A percentile compares a stretch with the other conserved stretches of the same genome.
These are phyloP conservation scores for Hyaloperonospora arabidopsidis DNA, from an alignment of 352 stramenopile species.

Conservation along the genomic window DNA sequence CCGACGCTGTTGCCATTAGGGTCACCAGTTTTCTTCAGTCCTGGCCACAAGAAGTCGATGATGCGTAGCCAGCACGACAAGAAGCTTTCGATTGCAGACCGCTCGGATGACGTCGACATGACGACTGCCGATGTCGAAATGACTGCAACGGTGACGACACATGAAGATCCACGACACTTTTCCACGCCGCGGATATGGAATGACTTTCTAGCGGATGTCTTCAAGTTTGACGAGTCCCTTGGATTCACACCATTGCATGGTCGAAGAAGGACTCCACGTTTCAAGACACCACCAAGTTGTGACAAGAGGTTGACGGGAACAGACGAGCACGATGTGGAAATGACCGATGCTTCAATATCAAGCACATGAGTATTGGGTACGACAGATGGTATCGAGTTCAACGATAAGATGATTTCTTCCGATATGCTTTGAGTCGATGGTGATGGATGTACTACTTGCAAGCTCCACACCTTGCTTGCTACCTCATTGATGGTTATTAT, in stretches of 20 bases:
- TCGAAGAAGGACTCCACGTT: constrained; percentile 16
- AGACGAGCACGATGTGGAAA: constrained; percentile 19
- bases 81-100: constrained; percentile 10
- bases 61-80: constrained; percentile 18
- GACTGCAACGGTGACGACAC: constrained; percentile 1
- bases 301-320: constrained; percentile 1
- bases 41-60: constrained; percentile 25
- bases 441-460: background rate
- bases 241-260: constrained; percentile 12
- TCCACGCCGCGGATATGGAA: constrained; percentile 55
- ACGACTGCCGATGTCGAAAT: constrained; percentile 16
- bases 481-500: constrained; percentile 11
- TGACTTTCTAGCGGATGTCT: constrained; percentile 65
- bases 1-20: constrained; percentile 22
- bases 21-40: constrained; percentile 28
- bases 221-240: constrained; percentile 47
- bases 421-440: background rate
- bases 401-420: no score
- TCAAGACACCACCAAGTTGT: constrained; percentile 6
- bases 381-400: background rate
- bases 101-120: constrained; percentile 18
- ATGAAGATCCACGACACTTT: constrained; percentile 12
- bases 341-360: constrained; percentile 20
- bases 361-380: background rate
- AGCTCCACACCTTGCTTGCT: background rate